These are phyloP conservation scores for Yamadazyma phyllophila DNA, from an alignment of 805 yeast species.

Conservation along the genomic window DNA sequence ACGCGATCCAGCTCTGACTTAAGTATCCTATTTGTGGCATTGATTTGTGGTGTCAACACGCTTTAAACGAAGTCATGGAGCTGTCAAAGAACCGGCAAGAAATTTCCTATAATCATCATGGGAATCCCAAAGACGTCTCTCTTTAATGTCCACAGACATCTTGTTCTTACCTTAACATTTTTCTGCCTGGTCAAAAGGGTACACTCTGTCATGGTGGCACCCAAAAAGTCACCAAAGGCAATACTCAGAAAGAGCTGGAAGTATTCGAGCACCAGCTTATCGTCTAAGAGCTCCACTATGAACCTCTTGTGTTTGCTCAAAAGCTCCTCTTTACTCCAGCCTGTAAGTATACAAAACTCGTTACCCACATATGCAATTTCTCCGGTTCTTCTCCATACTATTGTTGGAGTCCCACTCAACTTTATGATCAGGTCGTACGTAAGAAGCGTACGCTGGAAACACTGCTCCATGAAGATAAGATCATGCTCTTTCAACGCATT, in stretches of 20 bases:
- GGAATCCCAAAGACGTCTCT: conserved; percentile 96
- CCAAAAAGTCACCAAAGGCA: conserved; percentile 88
- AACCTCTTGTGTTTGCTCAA: conserved; percentile 62
- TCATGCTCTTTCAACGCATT: conserved; percentile 87
- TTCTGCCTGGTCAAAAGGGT: conserved; percentile 61
- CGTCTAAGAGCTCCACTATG: conserved; percentile 83
- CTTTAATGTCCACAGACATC: conserved; percentile 89
- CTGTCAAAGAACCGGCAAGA: conserved; percentile 64
- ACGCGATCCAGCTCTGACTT: no score
- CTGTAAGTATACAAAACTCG: conserved; percentile 86
- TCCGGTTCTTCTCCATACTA: conserved; percentile 94
- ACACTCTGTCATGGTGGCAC: conserved; percentile 83
- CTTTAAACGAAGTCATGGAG: not conserved
- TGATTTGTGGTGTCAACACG: no score
- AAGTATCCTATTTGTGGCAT: no score
- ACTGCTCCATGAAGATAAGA: conserved; percentile 91
- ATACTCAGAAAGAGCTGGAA: conserved; percentile 80
- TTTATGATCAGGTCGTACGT: conserved; percentile 85
- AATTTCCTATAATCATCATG: conserved; percentile 93
- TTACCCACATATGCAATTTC: conserved; percentile 94
- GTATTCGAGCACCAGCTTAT: conserved; percentile 79
- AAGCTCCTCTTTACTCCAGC: conserved; percentile 77
- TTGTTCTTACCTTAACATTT: conserved; percentile 61
- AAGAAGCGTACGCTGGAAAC: conserved; percentile 86
- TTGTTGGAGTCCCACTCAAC: conserved; percentile 88